Percentiles rank a stretch among this genome's conserved stretches.
Conservation (phyloP, 768 basidiomycete species). For the Termitomyces sp. region DNA sequence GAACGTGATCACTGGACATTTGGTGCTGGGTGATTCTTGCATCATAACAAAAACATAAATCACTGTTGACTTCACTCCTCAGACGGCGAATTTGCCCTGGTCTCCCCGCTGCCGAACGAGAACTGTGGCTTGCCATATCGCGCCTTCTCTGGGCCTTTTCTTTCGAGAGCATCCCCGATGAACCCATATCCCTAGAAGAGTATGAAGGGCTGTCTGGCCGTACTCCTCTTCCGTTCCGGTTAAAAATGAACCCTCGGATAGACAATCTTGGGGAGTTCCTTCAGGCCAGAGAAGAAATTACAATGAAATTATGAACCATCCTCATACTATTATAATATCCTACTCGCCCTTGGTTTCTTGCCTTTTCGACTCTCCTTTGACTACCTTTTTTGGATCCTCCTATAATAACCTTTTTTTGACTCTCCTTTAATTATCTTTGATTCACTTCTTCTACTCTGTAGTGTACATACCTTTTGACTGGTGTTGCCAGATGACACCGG, state of each 20-base stretch:
- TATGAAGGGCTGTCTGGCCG: constrained; percentile 44
- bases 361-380: no score
- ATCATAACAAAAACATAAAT: background rate
- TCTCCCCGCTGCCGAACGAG: constrained; percentile 40
- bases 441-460: no score
- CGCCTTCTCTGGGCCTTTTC: constrained; percentile 45
- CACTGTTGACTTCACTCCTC: background rate
- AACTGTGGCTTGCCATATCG: constrained; percentile 41
- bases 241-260: constrained; percentile 26
- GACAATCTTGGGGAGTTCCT: constrained; percentile 19
- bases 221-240: constrained; percentile 38
- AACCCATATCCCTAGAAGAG: constrained; percentile 41
- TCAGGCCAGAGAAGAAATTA: constrained; percentile 2
- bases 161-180: constrained; percentile 33
- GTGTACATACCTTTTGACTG: no score
- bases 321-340: no score
- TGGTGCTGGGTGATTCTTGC: constrained; percentile 37
- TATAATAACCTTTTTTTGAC: no score
- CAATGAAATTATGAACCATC: background rate
- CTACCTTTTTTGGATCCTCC: no score
- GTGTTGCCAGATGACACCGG: no score
- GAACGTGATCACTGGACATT: constrained; percentile 50
- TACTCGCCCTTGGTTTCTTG: no score
- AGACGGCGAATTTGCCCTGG: constrained; percentile 41
- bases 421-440: no score